A percentile compares a stretch with the other conserved stretches of the same genome.
phyloP scores from a whole-genome alignment of 2,329 filamentous ascomycete species.

The Aspergillus jensenii region DNA sequence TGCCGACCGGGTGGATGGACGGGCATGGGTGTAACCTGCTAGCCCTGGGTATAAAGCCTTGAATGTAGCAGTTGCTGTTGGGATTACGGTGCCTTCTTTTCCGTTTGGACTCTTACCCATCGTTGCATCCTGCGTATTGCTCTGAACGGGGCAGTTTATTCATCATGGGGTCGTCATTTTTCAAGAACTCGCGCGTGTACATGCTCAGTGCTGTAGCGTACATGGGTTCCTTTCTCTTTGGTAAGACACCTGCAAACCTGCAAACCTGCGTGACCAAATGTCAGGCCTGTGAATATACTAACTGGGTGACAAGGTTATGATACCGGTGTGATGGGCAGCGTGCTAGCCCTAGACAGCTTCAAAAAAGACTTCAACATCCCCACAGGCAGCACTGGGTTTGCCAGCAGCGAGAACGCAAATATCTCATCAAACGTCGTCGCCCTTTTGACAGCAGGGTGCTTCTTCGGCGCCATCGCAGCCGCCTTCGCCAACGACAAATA shows the following conservation, averaged over 20 bases:
- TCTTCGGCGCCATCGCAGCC: slow-evolving; percentile 39
- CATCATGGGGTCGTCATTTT: slow-evolving; percentile 19
- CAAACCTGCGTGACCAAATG: no score
- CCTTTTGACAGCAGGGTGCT: slow-evolving; percentile 39
- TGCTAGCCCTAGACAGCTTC: slow-evolving; percentile 41
- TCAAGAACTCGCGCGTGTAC: slow-evolving; percentile 47
- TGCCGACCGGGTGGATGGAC: no score
- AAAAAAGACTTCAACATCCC: slow-evolving; percentile 43
- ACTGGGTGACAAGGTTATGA: slow-evolving; percentile 36
- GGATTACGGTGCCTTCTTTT: no score
- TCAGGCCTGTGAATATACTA: no score
- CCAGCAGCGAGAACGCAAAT: slow-evolving; percentile 33
- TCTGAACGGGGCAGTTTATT: no score
- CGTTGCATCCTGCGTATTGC: no score
- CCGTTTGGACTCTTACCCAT: no score
- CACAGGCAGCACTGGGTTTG: slow-evolving; percentile 30
- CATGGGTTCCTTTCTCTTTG: slow-evolving; percentile 46
- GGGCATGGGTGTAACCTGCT: no score
- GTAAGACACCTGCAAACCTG: slow-evolving; percentile 20
- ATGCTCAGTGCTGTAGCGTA: slow-evolving; percentile 46
- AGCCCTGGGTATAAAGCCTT: no score
- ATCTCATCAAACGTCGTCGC: slow-evolving; percentile 41
- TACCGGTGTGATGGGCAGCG: slow-evolving; percentile 44
- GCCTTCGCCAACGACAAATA: slow-evolving; percentile 36
- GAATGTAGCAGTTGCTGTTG: no score